These are phyloP conservation scores for Thyridium curvatum DNA, from an alignment of 2,329 filamentous ascomycete species.

Conservation along the genomic window DNA sequence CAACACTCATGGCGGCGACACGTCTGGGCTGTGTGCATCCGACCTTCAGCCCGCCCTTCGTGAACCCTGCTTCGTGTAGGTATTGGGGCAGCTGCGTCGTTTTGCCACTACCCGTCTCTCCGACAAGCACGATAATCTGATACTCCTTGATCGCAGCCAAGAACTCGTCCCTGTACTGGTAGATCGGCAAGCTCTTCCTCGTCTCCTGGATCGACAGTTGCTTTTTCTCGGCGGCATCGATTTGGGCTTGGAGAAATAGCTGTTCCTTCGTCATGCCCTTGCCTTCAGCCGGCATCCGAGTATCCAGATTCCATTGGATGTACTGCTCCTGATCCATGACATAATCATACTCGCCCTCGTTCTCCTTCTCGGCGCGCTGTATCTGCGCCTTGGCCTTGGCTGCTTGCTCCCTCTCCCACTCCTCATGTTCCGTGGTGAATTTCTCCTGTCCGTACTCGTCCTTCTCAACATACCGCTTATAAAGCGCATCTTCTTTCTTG, in stretches of 20 bases:
- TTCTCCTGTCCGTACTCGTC: conserved; percentile 85
- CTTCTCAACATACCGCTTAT: conserved; percentile 81
- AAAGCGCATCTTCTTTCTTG: conserved; percentile 83
- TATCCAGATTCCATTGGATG: conserved; percentile 77
- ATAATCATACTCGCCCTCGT: conserved; percentile 83
- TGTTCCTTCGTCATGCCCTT: conserved; percentile 73
- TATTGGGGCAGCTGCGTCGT: conserved; percentile 95
- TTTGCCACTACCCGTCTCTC: conserved; percentile 92
- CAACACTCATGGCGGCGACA: conserved; percentile 96
- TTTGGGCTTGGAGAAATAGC: conserved; percentile 67
- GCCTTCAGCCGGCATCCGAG: conserved; percentile 64
- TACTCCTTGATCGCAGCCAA: conserved; percentile 79
- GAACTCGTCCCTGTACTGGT: conserved; percentile 78
- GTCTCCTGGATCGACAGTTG: conserved; percentile 86
- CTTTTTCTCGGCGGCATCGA: conserved; percentile 84
- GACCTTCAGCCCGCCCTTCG: conserved; percentile 75
- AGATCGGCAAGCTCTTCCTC: conserved; percentile 84
- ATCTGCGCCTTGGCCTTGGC: conserved; percentile 86
- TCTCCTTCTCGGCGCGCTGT: conserved; percentile 63
- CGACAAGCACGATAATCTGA: conserved; percentile 86
- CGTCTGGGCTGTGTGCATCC: conserved; percentile 91
- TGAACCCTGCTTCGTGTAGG: conserved; percentile 84
- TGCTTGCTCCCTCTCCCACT: conserved; percentile 90
- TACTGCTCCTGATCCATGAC: conserved; percentile 87
- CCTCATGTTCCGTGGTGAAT: conserved; percentile 88